phyloP scores from a whole-genome alignment of 2,329 filamentous ascomycete genomes.

The Pseudogymnoascus sp. region DNA sequence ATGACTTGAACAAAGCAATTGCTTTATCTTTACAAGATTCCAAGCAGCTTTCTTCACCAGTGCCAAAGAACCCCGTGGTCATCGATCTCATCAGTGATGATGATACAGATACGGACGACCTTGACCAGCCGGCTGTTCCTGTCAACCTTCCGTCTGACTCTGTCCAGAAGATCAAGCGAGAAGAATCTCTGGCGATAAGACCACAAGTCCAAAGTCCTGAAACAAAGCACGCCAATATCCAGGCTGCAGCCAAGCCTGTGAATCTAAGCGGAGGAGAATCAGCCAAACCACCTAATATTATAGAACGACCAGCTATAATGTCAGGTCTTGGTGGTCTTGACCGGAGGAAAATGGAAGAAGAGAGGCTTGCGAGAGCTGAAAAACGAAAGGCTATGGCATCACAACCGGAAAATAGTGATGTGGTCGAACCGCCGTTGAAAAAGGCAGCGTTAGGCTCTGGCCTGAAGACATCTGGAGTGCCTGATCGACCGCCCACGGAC shows the following conservation, averaged over 20 bases:
- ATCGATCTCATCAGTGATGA: conserved; percentile 14
- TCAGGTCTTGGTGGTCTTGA: conserved; percentile 40
- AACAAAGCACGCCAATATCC: not conserved
- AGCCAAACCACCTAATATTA: not conserved
- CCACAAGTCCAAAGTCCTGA: not conserved
- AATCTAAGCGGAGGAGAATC: not conserved
- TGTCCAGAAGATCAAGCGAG: not conserved
- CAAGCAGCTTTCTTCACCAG: not conserved
- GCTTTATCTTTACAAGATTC: conserved; percentile 44
- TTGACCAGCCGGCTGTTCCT: not conserved
- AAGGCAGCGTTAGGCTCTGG: not conserved
- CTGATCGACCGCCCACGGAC: not conserved
- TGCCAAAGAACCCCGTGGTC: not conserved
- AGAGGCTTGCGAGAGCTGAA: conserved; percentile 59
- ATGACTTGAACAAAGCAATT: conserved; percentile 53
- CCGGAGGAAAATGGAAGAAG: conserved; percentile 77
- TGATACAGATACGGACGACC: conserved; percentile 12
- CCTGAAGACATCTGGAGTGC: not conserved
- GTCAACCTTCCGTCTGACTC: not conserved
- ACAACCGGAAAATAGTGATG: conserved; percentile 9
- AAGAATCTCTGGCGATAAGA: not conserved
- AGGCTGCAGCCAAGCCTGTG: not conserved
- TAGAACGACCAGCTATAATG: not conserved
- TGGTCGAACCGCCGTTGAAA: not conserved
- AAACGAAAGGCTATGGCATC: conserved; percentile 30